Base-by-base conservation (phyloP, 257 asterid species). In the Capsicum chinense region DNA sequence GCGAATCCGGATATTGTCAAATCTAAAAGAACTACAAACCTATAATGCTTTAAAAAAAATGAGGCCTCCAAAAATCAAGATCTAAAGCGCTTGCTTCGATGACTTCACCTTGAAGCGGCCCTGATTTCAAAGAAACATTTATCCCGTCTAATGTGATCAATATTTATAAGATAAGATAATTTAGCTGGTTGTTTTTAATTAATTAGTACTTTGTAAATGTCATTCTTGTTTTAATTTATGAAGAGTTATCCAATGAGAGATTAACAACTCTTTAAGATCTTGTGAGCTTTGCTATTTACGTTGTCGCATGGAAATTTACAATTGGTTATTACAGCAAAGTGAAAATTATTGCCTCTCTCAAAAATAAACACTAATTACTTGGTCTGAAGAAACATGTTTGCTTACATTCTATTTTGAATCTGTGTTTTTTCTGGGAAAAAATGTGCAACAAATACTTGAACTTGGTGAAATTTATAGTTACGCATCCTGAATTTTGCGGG, bases 311-410 rank as follows among this genome's bases (percentile, higher is more conserved):
- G 44, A 80, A 80, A 59, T 47, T 10, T 59, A 80, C 73, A 19
- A 7, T 39, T 39, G 5, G 50, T 6, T 59, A 33, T 80, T 79
- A 70, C 85, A 64, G 78, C 16, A 85, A 87, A 79, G 59, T 82
- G 66, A 66, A 82, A 88, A 84, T 87, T 82, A 81, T 19, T 66
- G 63, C 8, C 80, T 50, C 44, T 54, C 19, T 21, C 44, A 13
- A 50, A 74, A 74, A 74, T 21, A 74, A 14, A 50, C 44, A 13
- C 12, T 37, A 67, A 37, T 67, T 73, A 74, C 62, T 48, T 11
- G 80, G 19, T 68, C 52, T 68, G 52, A 66, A 33, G 48, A 66
- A 33, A 66, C 47, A 44, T 39, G 6, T 60, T 60, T n/a, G 35
- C n/a, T 60, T 1, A 9, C 67, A 60, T 8, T 60, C 67, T 60